Conservation (phyloP, 1,284 basidiomycete species). For the Bjerkandera adusta region DNA sequence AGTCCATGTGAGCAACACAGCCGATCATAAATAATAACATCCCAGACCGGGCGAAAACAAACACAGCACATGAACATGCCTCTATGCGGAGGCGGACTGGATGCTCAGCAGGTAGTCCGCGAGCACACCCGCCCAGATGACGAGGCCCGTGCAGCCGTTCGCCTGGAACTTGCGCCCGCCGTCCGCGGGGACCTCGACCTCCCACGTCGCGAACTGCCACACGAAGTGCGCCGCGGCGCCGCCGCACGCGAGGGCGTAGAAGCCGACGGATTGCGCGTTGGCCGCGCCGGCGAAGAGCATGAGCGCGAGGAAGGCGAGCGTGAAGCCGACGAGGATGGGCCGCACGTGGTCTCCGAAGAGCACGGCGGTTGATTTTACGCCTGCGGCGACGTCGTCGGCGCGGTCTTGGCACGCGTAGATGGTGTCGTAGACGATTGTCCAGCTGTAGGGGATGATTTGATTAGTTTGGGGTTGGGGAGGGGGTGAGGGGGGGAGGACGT, state of each 20-base stretch:
- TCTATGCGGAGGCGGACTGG: constrained; percentile 4
- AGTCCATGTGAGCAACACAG: too few relatives aligned
- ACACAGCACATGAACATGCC: too few relatives aligned
- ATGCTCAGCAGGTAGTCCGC: constrained; percentile 10
- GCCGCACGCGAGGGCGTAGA: constrained; percentile 40
- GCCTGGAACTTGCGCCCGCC: constrained; percentile 16
- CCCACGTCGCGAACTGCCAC: constrained; percentile 39
- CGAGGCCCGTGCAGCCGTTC: constrained; percentile 12
- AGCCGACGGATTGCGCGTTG: constrained; percentile 35
- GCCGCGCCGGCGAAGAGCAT: constrained; percentile 35
- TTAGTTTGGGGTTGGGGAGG: neutral
- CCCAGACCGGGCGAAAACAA: too few relatives aligned
- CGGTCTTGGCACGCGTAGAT: constrained; percentile 61
- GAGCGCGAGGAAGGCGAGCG: constrained; percentile 36
- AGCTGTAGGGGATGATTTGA: constrained; percentile 27
- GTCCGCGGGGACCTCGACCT: constrained; percentile 13
- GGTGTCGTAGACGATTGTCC: constrained; percentile 54
- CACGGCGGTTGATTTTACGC: constrained; percentile 57
- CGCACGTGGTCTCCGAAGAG: constrained; percentile 45
- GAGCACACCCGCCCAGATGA: constrained; percentile 14
- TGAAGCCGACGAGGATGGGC: constrained; percentile 43
- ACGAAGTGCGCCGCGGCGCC: constrained; percentile 41
- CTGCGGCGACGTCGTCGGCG: constrained; percentile 49
- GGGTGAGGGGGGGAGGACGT: constrained; percentile 20
- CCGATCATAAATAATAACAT: too few relatives aligned